These are phyloP conservation scores for Melaleuca quinquenervia DNA, from an alignment of 345 rosid genomes.

Conservation along the genomic window DNA sequence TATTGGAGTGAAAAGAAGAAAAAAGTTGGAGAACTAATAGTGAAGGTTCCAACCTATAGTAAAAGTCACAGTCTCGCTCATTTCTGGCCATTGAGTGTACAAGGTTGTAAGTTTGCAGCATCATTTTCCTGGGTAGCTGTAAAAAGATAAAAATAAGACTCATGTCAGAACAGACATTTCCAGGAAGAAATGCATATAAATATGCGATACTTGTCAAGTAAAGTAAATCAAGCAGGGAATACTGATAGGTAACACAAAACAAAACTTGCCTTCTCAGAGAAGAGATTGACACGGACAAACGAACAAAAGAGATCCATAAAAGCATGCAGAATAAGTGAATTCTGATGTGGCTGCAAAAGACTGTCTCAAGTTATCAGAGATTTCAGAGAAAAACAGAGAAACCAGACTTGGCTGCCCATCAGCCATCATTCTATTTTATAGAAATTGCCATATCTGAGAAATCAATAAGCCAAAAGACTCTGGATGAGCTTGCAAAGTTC, in stretches of 20 bases:
- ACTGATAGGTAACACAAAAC: background rate
- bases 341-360: slow-evolving; percentile 98
- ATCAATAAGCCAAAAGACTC: background rate
- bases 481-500: background rate
- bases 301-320: slow-evolving; percentile 99
- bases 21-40: background rate
- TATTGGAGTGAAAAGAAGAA: background rate
- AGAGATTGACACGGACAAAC: slow-evolving; percentile 86
- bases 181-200: background rate
- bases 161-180: background rate
- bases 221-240: background rate
- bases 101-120: slow-evolving; percentile 92
- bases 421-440: background rate
- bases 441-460: background rate
- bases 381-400: slow-evolving; percentile 8
- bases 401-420: background rate
- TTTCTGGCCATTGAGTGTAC: slow-evolving; percentile 87
- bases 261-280: slow-evolving; percentile 85
- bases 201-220: background rate
- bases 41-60: slow-evolving; percentile 67
- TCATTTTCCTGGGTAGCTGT: slow-evolving; percentile 96
- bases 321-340: slow-evolving; percentile 90
- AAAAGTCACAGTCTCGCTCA: slow-evolving; percentile 93
- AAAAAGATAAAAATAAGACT: background rate
- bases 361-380: slow-evolving; percentile 54